Conservation (phyloP, 352 stramenopile species). For the Globisporangium abappressorium region DNA sequence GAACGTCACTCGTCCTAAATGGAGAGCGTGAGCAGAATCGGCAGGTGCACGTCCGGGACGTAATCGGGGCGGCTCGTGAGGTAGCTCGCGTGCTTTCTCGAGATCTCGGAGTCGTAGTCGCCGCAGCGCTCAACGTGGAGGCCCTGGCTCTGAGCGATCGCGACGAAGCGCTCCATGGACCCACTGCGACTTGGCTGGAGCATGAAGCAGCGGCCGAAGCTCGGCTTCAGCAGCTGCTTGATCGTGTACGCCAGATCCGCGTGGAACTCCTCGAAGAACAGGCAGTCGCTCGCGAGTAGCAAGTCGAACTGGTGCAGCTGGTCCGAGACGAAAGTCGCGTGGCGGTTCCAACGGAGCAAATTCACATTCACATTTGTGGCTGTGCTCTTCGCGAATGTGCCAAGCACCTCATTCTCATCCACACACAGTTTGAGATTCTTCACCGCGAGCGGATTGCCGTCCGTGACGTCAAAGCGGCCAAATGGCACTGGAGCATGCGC, state of each 20-base stretch:
- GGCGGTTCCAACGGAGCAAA: constrained; percentile 72
- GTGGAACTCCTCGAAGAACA: constrained; percentile 89
- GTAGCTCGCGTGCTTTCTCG: constrained; percentile 34
- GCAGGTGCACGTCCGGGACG: constrained; percentile 66
- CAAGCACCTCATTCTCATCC: constrained; percentile 42
- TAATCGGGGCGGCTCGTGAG: constrained; percentile 41
- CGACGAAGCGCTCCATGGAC: constrained; percentile 76
- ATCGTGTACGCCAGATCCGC: constrained; percentile 69
- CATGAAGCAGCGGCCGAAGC: constrained; percentile 55
- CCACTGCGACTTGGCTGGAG: constrained; percentile 70
- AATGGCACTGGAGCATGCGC: constrained; percentile 42
- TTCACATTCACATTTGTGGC: constrained; percentile 21
- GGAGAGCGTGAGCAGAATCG: constrained; percentile 50
- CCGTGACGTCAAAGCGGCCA: constrained; percentile 53
- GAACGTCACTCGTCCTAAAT: background rate
- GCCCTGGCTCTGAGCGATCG: constrained; percentile 34
- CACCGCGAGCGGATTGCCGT: constrained; percentile 68
- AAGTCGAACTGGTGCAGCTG: constrained; percentile 67
- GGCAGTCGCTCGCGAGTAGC: constrained; percentile 78
- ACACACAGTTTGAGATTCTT: constrained; percentile 67
- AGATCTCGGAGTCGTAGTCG: constrained; percentile 45
- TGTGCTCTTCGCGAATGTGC: constrained; percentile 14
- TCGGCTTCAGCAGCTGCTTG: constrained; percentile 41
- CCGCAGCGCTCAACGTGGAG: constrained; percentile 32
- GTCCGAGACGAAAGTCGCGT: constrained; percentile 21